Base-by-base conservation (phyloP, 2,329 filamentous ascomycete species). In the Xylariaceae sp. region DNA sequence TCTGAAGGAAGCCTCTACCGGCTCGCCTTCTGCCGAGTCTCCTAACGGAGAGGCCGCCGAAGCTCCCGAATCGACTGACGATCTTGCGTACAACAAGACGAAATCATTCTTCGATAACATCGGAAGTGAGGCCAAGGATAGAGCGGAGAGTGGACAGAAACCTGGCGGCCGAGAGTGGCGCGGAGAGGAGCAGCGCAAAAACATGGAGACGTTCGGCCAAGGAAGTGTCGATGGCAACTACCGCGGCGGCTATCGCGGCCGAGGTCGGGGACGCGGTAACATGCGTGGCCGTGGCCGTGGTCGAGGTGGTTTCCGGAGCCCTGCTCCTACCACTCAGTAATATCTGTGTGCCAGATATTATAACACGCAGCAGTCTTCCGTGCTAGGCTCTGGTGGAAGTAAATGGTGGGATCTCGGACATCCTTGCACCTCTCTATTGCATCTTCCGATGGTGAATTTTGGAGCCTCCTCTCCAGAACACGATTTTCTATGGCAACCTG, bases 91-190 rank as follows among this genome's bases (percentile, higher is more conserved):
- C 71, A 92, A 96, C 73, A 95, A 90, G 69, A 77, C 83, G 5
- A 82, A 73, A 3, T 95, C 89, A 2, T 98, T 98, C 75, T 98
- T 98, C 63, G 93, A 98, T 69, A 96, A 98, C 67, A 96, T 98
- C 54, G 95, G 89, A 1, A 95, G 88, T 55, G 93, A 98, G 64
- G 79, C 88, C 51, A 94, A 87, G 66, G 93, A 98, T 55, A 82
- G 93, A 35, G 83, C 88, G 41, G 88, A 92, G 32, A 75, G 74
- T 34, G 77, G 77, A 4, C 77, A 81, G 52, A 81, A 82, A 64
- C 75, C 82, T n/a, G 85, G 86, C 46, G 90, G 89, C 23, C 82
- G 87, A 38, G 89, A 95, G 65, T 94, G 93, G 82, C 83, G 93
- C 43, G 85, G 83, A 32, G 90, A 97, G 66, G 93, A 97, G 65